Evolutionary conservation across 257 asterid genomes (phyloP), one percentile per base, ranked within the genome.

Genomic region (Solanum chaucha): DNA sequence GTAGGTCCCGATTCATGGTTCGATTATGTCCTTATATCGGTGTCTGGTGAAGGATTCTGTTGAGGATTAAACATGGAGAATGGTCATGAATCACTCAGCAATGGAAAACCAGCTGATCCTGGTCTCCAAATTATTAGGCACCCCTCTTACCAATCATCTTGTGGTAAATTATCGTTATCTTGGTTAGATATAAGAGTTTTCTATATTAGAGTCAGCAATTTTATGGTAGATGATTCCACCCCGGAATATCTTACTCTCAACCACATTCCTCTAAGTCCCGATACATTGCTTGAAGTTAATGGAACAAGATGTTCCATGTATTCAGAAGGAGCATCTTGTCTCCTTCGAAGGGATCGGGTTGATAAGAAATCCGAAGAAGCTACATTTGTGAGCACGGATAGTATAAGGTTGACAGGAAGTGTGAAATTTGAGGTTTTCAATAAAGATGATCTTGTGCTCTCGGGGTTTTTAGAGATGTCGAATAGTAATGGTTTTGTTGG

Each of bases 281-380:
- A 94, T 71, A 91, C 98, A 4, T 87, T 96, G 80, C 97, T 96
- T 78, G 98, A 96, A 91, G 95, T 95, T 83, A 96, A 96, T 51
- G 98, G 97, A 14, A 85, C 85, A 12, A 91, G 95, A 86, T 97
- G 96, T 88, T 90, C 94, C 17, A 90, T 90, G n/a, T 89, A 91
- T 67, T 92, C 96, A 6, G 93, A 94, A 86, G 97, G 98, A 20
- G 91, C 89, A 24, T 89, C 97, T 19, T 95, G 95, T 67, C 40
- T 90, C 87, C 98, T 95, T 85, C 88, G 98, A 70, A 91, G 97
- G 73, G 98, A 95, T 28, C 86, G 98, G 20, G 92, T 93, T 30
- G 99, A 95, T 89, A 94, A 91, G 94, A 93, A 91, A 94, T 93
- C 98, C 0, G 98, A 97, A 85, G 98, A 97, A 90, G 96, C 95